These are phyloP conservation scores for Candida smagusa DNA, from an alignment of 1,139 yeast genomes.

Conservation along the genomic window DNA sequence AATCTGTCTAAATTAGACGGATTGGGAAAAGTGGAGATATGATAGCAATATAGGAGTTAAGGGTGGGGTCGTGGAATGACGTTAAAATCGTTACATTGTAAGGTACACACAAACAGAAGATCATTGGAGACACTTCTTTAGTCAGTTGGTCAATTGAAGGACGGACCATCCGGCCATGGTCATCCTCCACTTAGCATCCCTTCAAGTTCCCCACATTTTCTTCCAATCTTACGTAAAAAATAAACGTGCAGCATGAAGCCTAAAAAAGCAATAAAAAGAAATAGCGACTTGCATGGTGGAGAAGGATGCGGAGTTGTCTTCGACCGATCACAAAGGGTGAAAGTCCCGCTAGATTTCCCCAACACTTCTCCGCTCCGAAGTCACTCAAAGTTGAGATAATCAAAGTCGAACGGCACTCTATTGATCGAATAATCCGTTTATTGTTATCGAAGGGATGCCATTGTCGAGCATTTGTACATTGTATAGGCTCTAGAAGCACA, in stretches of 20 bases:
- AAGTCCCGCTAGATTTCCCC: conserved; percentile 1
- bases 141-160: too few species aligned
- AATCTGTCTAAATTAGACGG: background rate
- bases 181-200: background rate
- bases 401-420: too few species aligned
- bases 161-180: too few species aligned
- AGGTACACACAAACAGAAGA: too few species aligned
- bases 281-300: conserved; percentile 6
- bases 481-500: background rate
- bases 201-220: conserved; percentile 1
- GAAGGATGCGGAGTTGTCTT: conserved; percentile 17
- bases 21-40: background rate
- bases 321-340: conserved; percentile 6
- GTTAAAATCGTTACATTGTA: too few species aligned
- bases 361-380: background rate
- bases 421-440: too few species aligned
- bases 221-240: conserved; percentile 3
- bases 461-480: too few species aligned
- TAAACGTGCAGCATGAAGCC: conserved; percentile 1
- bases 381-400: too few species aligned
- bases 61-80: too few species aligned
- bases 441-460: too few species aligned
- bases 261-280: conserved; percentile 1
- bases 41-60: too few species aligned
- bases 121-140: too few species aligned